phyloP scores from a whole-genome alignment of 2,329 filamentous ascomycete species.

The Xylaria digitata region DNA sequence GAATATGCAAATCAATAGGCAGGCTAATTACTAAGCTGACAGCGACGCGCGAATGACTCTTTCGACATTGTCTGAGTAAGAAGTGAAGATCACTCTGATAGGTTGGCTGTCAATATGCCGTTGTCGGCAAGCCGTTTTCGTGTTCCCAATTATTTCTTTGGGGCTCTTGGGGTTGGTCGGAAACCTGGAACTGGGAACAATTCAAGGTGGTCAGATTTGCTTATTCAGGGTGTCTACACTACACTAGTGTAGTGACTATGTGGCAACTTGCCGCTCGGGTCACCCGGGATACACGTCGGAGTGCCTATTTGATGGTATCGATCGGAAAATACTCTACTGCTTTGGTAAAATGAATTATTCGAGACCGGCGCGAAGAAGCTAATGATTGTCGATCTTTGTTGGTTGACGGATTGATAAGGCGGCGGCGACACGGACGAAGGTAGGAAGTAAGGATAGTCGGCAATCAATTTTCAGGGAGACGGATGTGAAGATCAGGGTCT shows the following conservation, averaged over 20 bases:
- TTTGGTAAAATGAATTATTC: neutral
- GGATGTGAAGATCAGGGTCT: slow-evolving; percentile 25
- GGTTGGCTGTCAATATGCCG: slow-evolving; percentile 18
- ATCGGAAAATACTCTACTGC: neutral
- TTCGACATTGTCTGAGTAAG: slow-evolving; percentile 27
- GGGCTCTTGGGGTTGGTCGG: slow-evolving; percentile 4
- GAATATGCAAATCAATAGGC: neutral
- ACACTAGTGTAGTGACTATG: slow-evolving; percentile 8
- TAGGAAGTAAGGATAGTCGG: neutral
- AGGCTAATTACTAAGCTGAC: slow-evolving; percentile 30
- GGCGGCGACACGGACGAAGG: neutral
- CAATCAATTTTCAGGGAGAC: neutral
- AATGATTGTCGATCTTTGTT: neutral
- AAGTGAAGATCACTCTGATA: neutral
- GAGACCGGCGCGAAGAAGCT: neutral
- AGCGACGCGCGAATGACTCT: slow-evolving; percentile 7
- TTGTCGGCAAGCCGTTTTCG: slow-evolving; percentile 25
- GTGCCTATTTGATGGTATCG: neutral
- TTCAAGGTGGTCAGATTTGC: slow-evolving; percentile 11
- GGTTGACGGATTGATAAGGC: neutral
- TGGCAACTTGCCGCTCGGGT: slow-evolving; percentile 19
- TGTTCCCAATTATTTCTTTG: slow-evolving; percentile 24
- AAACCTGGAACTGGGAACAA: slow-evolving; percentile 13
- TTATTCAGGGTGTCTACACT: neutral
- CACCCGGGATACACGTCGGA: slow-evolving; percentile 7